phyloP scores from a whole-genome alignment of 2,329 filamentous ascomycete species.

The Xylaria sp. region DNA sequence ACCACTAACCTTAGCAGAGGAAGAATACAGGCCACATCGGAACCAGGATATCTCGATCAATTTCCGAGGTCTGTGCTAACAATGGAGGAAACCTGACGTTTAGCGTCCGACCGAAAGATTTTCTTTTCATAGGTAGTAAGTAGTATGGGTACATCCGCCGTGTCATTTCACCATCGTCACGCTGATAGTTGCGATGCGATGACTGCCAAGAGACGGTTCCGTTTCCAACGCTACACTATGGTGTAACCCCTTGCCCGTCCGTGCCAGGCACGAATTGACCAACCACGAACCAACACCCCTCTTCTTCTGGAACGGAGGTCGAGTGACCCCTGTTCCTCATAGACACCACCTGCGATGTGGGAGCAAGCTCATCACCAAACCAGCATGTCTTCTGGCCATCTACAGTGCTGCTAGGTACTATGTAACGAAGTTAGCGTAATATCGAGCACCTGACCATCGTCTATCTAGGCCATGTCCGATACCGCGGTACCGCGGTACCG shows the following conservation, averaged over 20 bases:
- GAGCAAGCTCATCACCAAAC: constrained; percentile 18
- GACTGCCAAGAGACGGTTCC: constrained; percentile 16
- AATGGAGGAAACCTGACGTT: background rate
- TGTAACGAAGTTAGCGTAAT: constrained; percentile 12
- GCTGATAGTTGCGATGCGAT: constrained; percentile 5
- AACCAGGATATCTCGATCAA: background rate
- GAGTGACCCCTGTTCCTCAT: constrained; percentile 18
- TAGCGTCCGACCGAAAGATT: constrained; percentile 1
- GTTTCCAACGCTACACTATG: constrained; percentile 18
- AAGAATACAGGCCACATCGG: background rate
- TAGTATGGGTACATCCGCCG: background rate
- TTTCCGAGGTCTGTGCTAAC: background rate
- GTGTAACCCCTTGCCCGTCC: constrained; percentile 22
- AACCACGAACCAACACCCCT: constrained; percentile 25
- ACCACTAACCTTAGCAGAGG: no score
- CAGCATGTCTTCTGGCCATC: constrained; percentile 22
- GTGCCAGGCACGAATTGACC: constrained; percentile 24
- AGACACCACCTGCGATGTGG: no score
- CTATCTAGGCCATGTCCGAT: constrained; percentile 33
- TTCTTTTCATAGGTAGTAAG: background rate
- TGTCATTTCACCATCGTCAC: constrained; percentile 1
- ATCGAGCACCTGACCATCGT: constrained; percentile 23
- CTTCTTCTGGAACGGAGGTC: constrained; percentile 30
- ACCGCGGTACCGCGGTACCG: constrained; percentile 34
- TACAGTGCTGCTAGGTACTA: no score